phyloP scores from a whole-genome alignment of 2,329 filamentous ascomycete genomes.

The Aspergillus ochraceus region DNA sequence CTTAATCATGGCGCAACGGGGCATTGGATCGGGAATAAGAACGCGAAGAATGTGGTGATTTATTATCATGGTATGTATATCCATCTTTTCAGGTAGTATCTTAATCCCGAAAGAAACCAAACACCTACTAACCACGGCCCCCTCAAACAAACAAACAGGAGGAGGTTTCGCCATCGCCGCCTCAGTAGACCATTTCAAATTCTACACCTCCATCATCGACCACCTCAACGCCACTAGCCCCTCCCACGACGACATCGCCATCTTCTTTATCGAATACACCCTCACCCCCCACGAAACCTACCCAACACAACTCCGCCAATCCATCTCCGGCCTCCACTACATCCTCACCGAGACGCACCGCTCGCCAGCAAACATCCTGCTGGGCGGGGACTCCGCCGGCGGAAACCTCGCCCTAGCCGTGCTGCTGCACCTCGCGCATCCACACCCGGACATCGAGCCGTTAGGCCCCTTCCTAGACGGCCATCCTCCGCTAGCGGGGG shows the following conservation, averaged over 20 bases:
- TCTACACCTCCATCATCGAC: slow-evolving; percentile 43
- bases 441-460: slow-evolving; percentile 52
- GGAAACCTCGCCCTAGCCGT: slow-evolving; percentile 38
- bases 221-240: slow-evolving; percentile 34
- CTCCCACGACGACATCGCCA: slow-evolving; percentile 42
- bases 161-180: slow-evolving; percentile 55
- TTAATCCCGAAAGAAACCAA: neutral
- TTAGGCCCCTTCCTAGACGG: slow-evolving; percentile 30
- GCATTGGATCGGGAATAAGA: slow-evolving; percentile 41
- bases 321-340: slow-evolving; percentile 39
- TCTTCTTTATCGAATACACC: slow-evolving; percentile 56
- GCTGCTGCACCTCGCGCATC: slow-evolving; percentile 47
- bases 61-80: slow-evolving; percentile 39
- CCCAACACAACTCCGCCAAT: slow-evolving; percentile 41
- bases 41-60: slow-evolving; percentile 39
- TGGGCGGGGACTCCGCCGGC: slow-evolving; percentile 44
- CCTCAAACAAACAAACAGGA: slow-evolving; percentile 30
- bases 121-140: neutral
- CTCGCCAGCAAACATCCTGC: slow-evolving; percentile 32
- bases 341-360: slow-evolving; percentile 33
- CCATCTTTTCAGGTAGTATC: neutral
- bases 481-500: slow-evolving; percentile 40
- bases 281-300: slow-evolving; percentile 46
- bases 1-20: slow-evolving; percentile 34
- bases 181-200: slow-evolving; percentile 44